These are phyloP conservation scores for Carallia pectinifolia DNA, from an alignment of 345 rosid species.

Conservation along the genomic window DNA sequence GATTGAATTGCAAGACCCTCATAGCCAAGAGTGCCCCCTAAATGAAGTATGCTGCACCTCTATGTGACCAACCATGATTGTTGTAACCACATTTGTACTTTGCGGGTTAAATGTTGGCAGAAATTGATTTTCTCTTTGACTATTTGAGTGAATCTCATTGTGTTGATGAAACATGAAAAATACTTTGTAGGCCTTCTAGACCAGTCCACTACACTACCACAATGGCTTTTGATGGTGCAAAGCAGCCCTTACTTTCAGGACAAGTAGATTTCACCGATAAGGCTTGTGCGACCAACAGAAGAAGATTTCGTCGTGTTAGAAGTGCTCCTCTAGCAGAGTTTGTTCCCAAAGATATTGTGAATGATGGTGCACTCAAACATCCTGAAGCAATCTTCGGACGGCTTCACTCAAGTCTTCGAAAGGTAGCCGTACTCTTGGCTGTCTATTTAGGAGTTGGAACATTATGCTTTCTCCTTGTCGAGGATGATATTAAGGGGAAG, in stretches of 20 bases:
- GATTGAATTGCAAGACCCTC: neutral
- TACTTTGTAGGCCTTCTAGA: conserved; percentile 21
- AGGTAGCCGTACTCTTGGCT: conserved; percentile 41
- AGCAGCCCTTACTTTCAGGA: conserved; percentile 49
- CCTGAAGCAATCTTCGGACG: conserved; percentile 34
- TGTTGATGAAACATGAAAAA: no score
- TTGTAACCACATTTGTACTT: neutral
- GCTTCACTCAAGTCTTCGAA: conserved; percentile 45
- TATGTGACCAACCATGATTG: neutral
- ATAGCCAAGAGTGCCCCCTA: neutral
- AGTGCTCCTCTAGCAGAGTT: conserved; percentile 69
- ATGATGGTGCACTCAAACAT: conserved; percentile 24
- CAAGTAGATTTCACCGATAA: conserved; percentile 19
- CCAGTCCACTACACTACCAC: conserved; percentile 6
- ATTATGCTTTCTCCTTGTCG: conserved; percentile 47
- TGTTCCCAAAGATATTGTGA: conserved; percentile 21
- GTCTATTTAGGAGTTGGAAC: conserved; percentile 60
- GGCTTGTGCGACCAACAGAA: conserved; percentile 28
- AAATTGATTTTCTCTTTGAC: no score
- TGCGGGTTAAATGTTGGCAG: neutral
- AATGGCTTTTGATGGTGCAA: conserved; percentile 54
- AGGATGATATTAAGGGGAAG: conserved; percentile 56
- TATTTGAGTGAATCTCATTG: no score
- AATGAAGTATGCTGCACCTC: neutral
- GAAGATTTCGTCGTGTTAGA: conserved; percentile 53